A percentile compares a stretch with the other conserved stretches of the same genome.
phyloP scores from a whole-genome alignment of 78 protist genomes.

The Ministeria vibrans region DNA sequence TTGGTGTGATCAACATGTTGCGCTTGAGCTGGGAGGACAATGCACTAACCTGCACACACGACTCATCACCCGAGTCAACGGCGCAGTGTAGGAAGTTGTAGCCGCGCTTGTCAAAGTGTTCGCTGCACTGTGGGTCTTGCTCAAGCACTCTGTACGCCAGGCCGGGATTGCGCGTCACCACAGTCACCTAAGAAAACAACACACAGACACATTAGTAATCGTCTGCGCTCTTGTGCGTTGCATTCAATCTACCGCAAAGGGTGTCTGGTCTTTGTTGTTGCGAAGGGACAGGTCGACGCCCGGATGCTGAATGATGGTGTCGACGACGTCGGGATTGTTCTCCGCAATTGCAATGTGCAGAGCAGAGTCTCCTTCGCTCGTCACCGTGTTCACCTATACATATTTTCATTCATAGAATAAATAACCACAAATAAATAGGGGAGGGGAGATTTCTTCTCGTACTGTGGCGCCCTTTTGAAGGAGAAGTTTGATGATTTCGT shows the following conservation, averaged over 20 bases:
- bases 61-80: background rate
- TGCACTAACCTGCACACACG: background rate
- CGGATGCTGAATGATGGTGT: background rate
- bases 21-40: background rate
- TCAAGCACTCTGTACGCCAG: background rate
- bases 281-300: background rate
- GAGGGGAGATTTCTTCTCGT: too few relatives aligned
- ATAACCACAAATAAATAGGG: too few relatives aligned
- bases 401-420: too few relatives aligned
- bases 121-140: background rate
- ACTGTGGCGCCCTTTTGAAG: background rate
- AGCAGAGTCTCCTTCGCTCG: background rate
- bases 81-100: background rate
- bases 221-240: too few relatives aligned
- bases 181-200: too few relatives aligned
- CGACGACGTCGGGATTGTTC: background rate
- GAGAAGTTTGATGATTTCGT: background rate
- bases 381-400: background rate
- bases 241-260: background rate
- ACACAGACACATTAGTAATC: too few relatives aligned
- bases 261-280: background rate
- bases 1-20: background rate
- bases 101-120: background rate
- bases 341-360: background rate
- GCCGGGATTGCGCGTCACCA: background rate